Conservation (phyloP, 768 basidiomycete genomes). For the Boletus sp. region DNA sequence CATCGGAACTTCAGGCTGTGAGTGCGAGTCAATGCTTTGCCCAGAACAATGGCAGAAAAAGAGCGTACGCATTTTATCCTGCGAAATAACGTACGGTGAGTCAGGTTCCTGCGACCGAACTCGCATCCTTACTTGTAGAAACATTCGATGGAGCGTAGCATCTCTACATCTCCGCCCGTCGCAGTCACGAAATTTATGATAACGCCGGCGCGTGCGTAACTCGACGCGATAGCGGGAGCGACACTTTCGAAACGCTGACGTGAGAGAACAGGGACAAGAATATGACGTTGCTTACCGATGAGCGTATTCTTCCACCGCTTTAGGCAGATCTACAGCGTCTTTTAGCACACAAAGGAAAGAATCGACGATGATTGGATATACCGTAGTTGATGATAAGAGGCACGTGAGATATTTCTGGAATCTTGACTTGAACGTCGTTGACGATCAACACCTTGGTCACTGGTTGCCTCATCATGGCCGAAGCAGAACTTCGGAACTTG, state of each 20-base stretch:
- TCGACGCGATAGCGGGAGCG: conserved; percentile 81
- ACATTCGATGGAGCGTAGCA: conserved; percentile 97
- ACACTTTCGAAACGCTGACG: conserved; percentile 48
- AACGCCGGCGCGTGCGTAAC: conserved; percentile 84
- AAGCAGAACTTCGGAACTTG: conserved; percentile 67
- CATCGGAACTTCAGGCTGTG: conserved; percentile 86
- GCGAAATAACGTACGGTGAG: conserved; percentile 14
- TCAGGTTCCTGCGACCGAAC: background rate
- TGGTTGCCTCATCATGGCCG: conserved; percentile 62
- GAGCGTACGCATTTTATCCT: conserved; percentile 87
- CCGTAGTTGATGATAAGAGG: conserved; percentile 96
- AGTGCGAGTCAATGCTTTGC: conserved; percentile 22
- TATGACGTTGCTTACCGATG: conserved; percentile 61
- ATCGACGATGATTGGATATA: conserved; percentile 27
- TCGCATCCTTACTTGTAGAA: conserved; percentile 78
- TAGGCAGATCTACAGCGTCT: conserved; percentile 67
- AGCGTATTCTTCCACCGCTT: conserved; percentile 96
- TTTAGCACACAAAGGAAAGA: conserved; percentile 6
- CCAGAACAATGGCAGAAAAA: background rate
- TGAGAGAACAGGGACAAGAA: conserved; percentile 3
- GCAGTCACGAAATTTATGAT: conserved; percentile 97
- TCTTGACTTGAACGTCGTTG: conserved; percentile 92
- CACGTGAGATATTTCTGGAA: conserved; percentile 84
- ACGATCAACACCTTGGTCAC: conserved; percentile 80
- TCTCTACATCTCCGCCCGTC: conserved; percentile 96